Evolutionary conservation across 139 green algal genomes (phyloP).

Genomic region (Volvox africanus): DNA sequence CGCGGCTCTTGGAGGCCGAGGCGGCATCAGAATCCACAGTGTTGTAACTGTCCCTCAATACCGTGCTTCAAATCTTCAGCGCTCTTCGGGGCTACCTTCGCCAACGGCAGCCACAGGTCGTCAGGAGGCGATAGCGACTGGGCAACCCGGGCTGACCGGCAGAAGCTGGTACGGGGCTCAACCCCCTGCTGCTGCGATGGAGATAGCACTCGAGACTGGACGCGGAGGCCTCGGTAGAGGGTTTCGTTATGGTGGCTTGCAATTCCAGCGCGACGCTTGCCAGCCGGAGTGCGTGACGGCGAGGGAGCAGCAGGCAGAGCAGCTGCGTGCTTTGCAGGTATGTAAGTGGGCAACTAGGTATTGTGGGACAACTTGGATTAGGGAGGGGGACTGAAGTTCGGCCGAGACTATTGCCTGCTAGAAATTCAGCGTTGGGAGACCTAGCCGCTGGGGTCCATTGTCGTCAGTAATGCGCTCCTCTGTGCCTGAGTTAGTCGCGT

Average conservation of each 20-base stretch:
- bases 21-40: neutral
- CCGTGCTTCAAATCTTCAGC: too few species aligned
- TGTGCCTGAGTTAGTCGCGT: too few species aligned
- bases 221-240: neutral
- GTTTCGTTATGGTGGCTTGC: neutral
- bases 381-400: too few species aligned
- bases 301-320: constrained; percentile 26
- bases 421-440: too few species aligned
- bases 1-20: neutral
- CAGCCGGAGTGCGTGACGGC: neutral
- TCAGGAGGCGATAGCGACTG: too few species aligned
- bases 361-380: too few species aligned
- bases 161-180: neutral
- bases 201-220: too few species aligned
- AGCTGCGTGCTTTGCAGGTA: constrained; percentile 40
- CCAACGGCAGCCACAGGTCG: neutral
- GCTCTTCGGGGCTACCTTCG: neutral
- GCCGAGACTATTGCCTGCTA: too few species aligned
- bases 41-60: too few species aligned
- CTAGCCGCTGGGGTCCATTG: too few species aligned
- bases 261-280: neutral
- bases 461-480: too few species aligned
- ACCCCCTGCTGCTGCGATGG: too few species aligned
- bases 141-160: neutral
- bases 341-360: neutral